phyloP scores from a whole-genome alignment of 768 basidiomycete genomes.

The Podaxis mareebaensis region DNA sequence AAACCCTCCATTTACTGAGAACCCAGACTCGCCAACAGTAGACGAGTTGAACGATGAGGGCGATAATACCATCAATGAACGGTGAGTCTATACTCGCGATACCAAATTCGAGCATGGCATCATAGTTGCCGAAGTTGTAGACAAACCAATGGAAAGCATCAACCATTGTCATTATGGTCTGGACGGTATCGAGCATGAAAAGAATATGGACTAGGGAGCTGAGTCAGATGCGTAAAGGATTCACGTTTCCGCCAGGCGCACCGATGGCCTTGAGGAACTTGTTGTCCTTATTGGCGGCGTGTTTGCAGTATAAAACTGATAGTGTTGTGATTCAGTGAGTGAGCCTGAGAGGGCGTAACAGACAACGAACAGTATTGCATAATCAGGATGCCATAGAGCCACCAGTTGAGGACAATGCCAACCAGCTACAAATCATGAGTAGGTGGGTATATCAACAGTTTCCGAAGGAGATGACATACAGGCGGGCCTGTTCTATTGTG shows the following conservation, averaged over 20 bases:
- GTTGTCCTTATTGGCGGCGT: not conserved
- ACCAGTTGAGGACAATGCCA: constrained; percentile 12
- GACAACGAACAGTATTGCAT: constrained; percentile 13
- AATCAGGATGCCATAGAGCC: constrained; percentile 13
- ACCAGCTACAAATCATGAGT: not conserved
- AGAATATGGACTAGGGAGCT: constrained; percentile 1
- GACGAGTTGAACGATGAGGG: constrained; percentile 4
- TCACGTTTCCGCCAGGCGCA: not conserved
- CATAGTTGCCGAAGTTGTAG: constrained; percentile 1
- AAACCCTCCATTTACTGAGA: constrained; percentile 1
- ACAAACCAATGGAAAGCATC: constrained; percentile 13
- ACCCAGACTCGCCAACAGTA: constrained; percentile 11
- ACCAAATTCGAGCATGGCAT: not conserved
- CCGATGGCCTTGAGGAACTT: not conserved
- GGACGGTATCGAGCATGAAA: constrained; percentile 6
- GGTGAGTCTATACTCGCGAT: constrained; percentile 3
- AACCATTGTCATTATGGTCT: constrained; percentile 12
- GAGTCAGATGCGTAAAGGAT: not conserved
- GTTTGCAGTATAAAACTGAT: constrained; percentile 4
- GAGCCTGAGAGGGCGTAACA: not conserved
- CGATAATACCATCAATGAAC: constrained; percentile 9
- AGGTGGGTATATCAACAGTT: not conserved
- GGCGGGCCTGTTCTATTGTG: not conserved
- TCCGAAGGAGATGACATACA: not conserved
- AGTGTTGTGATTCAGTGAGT: not conserved